Evolutionary conservation across 192 early-diverging fungal genomes (phyloP).

Genomic region (Umbelopsis isabellina): DNA sequence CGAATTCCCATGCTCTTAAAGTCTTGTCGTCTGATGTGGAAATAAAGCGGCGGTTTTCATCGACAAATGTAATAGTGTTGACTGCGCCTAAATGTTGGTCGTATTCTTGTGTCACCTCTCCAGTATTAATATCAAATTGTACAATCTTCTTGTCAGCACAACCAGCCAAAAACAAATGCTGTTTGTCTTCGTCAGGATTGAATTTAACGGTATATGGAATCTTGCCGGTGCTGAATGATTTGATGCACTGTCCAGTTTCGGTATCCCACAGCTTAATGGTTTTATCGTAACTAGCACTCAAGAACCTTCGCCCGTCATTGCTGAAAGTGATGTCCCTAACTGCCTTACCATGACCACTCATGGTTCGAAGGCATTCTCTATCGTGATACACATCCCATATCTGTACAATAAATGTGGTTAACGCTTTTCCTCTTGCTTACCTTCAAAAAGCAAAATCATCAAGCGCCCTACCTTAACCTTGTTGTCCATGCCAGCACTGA

Average conservation of each 20-base stretch:
- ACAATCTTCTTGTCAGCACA: slow-evolving; percentile 92
- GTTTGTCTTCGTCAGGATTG: slow-evolving; percentile 87
- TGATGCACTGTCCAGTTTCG: slow-evolving; percentile 90
- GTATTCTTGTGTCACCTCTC: slow-evolving; percentile 91
- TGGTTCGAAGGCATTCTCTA: slow-evolving; percentile 83
- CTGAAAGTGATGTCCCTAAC: slow-evolving; percentile 92
- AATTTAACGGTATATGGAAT: slow-evolving; percentile 90
- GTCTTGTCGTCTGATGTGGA: slow-evolving; percentile 98
- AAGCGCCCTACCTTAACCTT: slow-evolving; percentile 77
- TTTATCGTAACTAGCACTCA: slow-evolving; percentile 90
- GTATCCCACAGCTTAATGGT: slow-evolving; percentile 98
- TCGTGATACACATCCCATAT: slow-evolving; percentile 96
- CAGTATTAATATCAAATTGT: slow-evolving; percentile 84
- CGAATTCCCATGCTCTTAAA: slow-evolving; percentile 96
- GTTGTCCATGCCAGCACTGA: slow-evolving; percentile 92
- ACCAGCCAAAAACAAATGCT: slow-evolving; percentile 89
- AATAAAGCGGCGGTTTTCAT: slow-evolving; percentile 91
- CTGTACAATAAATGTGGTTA: slow-evolving; percentile 37
- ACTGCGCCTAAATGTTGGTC: slow-evolving; percentile 96
- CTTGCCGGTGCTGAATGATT: slow-evolving; percentile 72
- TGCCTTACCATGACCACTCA: slow-evolving; percentile 89
- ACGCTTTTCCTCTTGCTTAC: not conserved
- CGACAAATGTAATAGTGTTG: slow-evolving; percentile 97
- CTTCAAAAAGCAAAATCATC: not conserved
- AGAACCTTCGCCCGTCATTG: slow-evolving; percentile 82